Base-by-base conservation (phyloP, 306 rosid species). In the Cucurbita ficifolia region DNA sequence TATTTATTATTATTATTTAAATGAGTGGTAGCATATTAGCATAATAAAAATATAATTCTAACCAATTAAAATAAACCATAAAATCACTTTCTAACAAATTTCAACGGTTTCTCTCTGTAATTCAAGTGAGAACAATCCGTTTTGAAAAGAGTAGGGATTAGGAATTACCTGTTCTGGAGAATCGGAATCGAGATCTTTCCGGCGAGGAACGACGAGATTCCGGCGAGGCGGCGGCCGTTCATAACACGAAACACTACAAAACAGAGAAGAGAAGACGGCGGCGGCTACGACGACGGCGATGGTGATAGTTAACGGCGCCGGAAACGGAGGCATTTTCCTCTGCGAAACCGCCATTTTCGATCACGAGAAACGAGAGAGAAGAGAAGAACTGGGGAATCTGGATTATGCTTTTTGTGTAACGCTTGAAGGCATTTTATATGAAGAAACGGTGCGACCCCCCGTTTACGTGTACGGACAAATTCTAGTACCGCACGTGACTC, bases 121-220 rank as follows among this genome's bases (percentile, higher is more conserved):
- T 60, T 7, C 24, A 48, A 48, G 51, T 52, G 2, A 16, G 9
- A 60, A 21, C 12, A 4, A 8, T 33, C 19, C 12, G 21, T 13
- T 59, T 59, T 14, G 11, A 42, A 7, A 61, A 62, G 0, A 18
- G 40, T 24, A 9, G 5, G 7, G 0, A n/a, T 36, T 2, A 35
- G 5, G 35, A 50, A 17, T 4, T 21, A 85, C 86, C 89, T 82
- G 89, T 76, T 82, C 67, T 8, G 89, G 85, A 78, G 83, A 74
- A 75, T 19, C 57, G 56, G 75, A 57, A 5, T 72, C 80, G 40
- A 51, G 61, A 64, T 78, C 75, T 7, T 62, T 49, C 10, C 46
- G 71, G 70, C 24, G 77, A 43, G 52, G 54, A 7, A 76, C 51
- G 50, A 14, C 3, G 69, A 82, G 54, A 54, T 36, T 8, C 35